A percentile compares a stretch with the other conserved stretches of the same genome.
These are phyloP conservation scores for Backusella westeae DNA, from an alignment of 192 early-diverging fungal genomes.

Conservation along the genomic window DNA sequence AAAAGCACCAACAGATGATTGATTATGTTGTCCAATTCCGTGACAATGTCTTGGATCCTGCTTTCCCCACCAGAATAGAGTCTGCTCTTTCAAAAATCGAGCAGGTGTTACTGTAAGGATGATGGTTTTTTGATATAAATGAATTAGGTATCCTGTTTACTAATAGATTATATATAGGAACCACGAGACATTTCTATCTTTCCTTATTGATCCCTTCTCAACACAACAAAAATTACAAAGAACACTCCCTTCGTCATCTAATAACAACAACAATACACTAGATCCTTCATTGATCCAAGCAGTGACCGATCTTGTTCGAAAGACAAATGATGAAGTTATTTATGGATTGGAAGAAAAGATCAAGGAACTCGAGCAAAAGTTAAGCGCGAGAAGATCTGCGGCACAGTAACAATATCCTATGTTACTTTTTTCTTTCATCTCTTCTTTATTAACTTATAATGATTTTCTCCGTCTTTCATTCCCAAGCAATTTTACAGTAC, in stretches of 20 bases:
- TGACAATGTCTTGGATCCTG: neutral
- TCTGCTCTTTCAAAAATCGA: constrained; percentile 1
- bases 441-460: neutral
- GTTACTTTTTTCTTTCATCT: neutral
- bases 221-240: neutral
- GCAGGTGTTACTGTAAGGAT: constrained; percentile 2
- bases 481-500: neutral
- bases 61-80: neutral
- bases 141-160: neutral
- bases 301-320: neutral
- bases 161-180: neutral
- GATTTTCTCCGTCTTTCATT: neutral
- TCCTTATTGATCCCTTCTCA: constrained; percentile 3
- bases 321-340: neutral
- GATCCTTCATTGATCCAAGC: neutral
- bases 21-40: constrained; percentile 5
- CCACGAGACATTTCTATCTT: neutral
- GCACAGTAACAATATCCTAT: neutral
- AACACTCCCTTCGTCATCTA: neutral
- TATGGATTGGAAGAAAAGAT: neutral
- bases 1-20: neutral
- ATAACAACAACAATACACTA: neutral
- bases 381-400: neutral
- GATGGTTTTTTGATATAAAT: neutral
- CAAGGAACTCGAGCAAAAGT: neutral